A percentile compares a stretch with the other conserved stretches of the same genome.
Evolutionary conservation across 495 filamentous ascomycete species (phyloP).

Genomic region (Annulohypoxylon moriforme): DNA sequence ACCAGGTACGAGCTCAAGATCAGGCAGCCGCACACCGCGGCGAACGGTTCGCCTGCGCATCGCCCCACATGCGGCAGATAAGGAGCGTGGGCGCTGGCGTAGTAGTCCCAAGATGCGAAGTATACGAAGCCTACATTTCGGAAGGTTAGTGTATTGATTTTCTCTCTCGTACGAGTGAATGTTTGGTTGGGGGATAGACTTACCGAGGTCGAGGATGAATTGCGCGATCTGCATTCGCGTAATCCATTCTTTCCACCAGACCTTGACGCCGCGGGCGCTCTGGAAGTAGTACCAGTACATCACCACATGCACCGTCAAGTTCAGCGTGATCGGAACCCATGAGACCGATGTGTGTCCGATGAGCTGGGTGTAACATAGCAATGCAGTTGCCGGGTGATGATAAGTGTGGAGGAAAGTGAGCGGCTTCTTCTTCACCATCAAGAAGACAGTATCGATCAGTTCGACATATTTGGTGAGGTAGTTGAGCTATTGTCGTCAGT

Average conservation of each 20-base stretch:
- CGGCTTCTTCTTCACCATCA: slow-evolving; percentile 87
- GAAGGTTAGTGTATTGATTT: slow-evolving; percentile 35
- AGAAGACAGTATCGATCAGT: slow-evolving; percentile 80
- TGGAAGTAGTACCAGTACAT: slow-evolving; percentile 80
- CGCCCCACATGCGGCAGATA: slow-evolving; percentile 82
- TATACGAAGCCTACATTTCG: slow-evolving; percentile 78
- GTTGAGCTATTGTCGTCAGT: slow-evolving; percentile 70
- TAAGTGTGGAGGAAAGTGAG: slow-evolving; percentile 87
- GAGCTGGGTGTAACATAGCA: slow-evolving; percentile 85
- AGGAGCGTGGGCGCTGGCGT: slow-evolving; percentile 87
- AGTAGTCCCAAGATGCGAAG: slow-evolving; percentile 94
- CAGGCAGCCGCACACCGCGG: slow-evolving; percentile 87
- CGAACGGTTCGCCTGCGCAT: slow-evolving; percentile 96
- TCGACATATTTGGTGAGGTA: slow-evolving; percentile 86
- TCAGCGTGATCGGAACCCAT: slow-evolving; percentile 80
- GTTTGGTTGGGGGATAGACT: slow-evolving; percentile 27
- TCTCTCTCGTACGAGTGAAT: background rate
- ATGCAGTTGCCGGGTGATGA: slow-evolving; percentile 82
- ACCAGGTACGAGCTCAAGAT: slow-evolving; percentile 93
- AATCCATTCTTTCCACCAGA: slow-evolving; percentile 92
- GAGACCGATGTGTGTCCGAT: slow-evolving; percentile 79
- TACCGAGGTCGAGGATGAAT: slow-evolving; percentile 81
- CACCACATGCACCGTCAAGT: slow-evolving; percentile 77
- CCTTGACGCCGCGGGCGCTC: slow-evolving; percentile 77
- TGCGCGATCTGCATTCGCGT: slow-evolving; percentile 84